Base-by-base conservation (phyloP, 1,284 basidiomycete species). In the Boletus mariae region DNA sequence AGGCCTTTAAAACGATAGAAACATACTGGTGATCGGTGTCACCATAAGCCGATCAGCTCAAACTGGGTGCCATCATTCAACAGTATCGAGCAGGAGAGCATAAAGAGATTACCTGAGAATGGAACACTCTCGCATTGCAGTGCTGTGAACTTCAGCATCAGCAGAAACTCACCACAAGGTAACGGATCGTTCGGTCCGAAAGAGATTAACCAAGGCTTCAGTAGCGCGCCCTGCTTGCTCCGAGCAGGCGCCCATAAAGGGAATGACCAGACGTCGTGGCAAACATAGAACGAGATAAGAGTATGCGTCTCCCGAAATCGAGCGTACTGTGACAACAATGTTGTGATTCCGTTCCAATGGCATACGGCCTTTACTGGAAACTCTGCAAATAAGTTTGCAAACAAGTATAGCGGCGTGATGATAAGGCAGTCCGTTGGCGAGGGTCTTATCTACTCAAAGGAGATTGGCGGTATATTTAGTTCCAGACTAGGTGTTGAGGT, bases 1-100 rank as follows among this genome's bases (percentile, higher is more conserved):
- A n/a, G 9, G 13, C 28, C 15, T 44, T 57, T 69, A n/a, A 29
- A 29, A n/a, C n/a, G 35, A 37, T 8, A 37, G n/a, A 37, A 17
- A 17, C n/a, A 37, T 5, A 9, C 13, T 20, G 2, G 20, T 20
- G 20, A 20, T 20, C 2, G 7, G 35, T 35, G 35, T 17, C 35
- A 37, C 15, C 15, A n/a, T 4, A 37, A 6, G 15, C n/a, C n/a
- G 5, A 17, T 17, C n/a, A 8, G 15, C 35, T 37, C 35, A n/a
- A 37, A 17, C 7, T 37, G 40, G 46, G 29, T 34, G 43, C 37
- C 28, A 44, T 32, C 48, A 23, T 12, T 13, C 10, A 44, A 13
- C 26, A 10, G 15, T 32, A 28, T 42, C 40, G 38, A 48, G 46
- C 15, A 20, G n/a, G 31, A 3, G 29, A 40, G 28, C n/a, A 13